Percentiles rank a stretch among this genome's conserved stretches.
phyloP scores from a whole-genome alignment of 1,139 yeast species.

The Pichia sp. region DNA sequence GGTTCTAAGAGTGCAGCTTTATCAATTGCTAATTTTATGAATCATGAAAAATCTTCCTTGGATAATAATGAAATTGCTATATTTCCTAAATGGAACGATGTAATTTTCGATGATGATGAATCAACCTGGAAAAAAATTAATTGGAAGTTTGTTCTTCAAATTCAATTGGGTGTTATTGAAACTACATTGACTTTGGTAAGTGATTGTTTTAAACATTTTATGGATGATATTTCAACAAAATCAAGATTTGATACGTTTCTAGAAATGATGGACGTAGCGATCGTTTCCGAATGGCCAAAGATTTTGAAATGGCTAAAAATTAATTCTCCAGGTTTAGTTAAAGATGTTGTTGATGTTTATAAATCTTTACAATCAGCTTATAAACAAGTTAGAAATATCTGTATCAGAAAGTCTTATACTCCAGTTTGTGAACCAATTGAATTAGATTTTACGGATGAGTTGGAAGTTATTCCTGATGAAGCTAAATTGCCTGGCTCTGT shows the following conservation, averaged over 20 bases:
- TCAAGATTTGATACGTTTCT: constrained; percentile 59
- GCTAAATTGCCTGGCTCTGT: constrained; percentile 20
- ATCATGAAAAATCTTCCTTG: not conserved
- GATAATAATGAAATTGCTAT: not conserved
- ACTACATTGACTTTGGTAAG: constrained; percentile 66
- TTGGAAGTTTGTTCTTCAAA: constrained; percentile 57
- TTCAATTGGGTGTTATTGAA: constrained; percentile 78
- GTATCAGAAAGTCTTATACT: constrained; percentile 73
- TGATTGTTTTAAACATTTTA: constrained; percentile 70
- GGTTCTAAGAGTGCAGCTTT: constrained; percentile 57
- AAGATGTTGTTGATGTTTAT: constrained; percentile 9
- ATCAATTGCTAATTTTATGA: constrained; percentile 34
- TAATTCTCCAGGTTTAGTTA: constrained; percentile 21
- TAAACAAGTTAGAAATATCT: constrained; percentile 63
- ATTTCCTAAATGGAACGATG: constrained; percentile 51
- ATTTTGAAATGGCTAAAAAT: constrained; percentile 33
- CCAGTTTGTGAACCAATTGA: constrained; percentile 42
- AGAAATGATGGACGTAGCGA: constrained; percentile 63
- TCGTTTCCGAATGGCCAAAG: constrained; percentile 63
- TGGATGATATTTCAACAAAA: constrained; percentile 60
- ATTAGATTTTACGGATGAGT: constrained; percentile 22
- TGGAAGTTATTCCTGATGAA: constrained; percentile 24
- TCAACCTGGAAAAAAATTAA: constrained; percentile 30
- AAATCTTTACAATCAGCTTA: constrained; percentile 36
- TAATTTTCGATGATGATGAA: constrained; percentile 18